Evolutionary conservation across 306 rosid genomes (phyloP), one percentile per base, ranked within the genome.

Genomic region (Gynostemma pentaphyllum): DNA sequence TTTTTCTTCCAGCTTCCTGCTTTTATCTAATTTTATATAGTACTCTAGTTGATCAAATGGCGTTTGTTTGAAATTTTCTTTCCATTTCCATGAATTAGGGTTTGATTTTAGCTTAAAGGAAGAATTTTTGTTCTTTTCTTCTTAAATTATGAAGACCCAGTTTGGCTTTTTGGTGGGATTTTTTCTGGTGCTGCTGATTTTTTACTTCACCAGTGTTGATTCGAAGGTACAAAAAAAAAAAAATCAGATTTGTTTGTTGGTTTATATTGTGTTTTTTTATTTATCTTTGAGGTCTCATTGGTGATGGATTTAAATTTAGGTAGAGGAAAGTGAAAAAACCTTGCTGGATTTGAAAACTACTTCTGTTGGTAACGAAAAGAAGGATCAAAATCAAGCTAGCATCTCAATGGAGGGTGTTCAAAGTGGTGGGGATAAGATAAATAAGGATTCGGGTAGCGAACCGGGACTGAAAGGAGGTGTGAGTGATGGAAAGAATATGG

Each of bases 101-200:
- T 19, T 61, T 18, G 66, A 23, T 61, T 32, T 14, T 8, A 7
- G 23, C 14, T 21, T 16, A 23, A 40, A 40, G 66, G 8, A 61
- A 7, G 12, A 40, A 40, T 14, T 61, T 13, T 40, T 39, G 32
- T 22, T 61, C 13, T 6, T 14, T 14, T 40, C 70, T n/a, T 48
- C 57, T 36, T 68, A 48, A 63, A 73, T 44, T 36, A 78, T 81
- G 86, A 77, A 69, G 60, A 66, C 67, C 28, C 62, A 16, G 51
- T 48, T 74, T 59, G 68, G 68, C 60, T n/a, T 71, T 70, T 72
- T 68, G 67, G 57, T 72, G 66, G 80, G 80, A 62, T 37, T 74
- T 64, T 42, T 71, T 15, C 39, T 77, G 50, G 40, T 61, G 60
- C 59, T 71, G 40, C 46, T 69, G 14, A 12, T 72, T 36, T n/a